Conservation (phyloP, 2,329 filamentous ascomycete genomes). For the Monosporascus sp. region DNA sequence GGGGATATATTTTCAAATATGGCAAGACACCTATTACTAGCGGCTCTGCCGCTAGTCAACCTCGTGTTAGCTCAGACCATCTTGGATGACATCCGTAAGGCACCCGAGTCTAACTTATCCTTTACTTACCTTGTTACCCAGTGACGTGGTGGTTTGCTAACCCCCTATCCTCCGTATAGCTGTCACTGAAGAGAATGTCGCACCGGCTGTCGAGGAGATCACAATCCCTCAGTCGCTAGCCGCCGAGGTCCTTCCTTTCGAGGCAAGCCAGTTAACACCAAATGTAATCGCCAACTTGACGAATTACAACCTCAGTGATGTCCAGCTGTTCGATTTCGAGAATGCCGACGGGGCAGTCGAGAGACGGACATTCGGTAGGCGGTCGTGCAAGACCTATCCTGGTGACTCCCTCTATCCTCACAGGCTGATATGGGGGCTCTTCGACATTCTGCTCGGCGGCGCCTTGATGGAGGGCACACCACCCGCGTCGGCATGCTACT, state of each 20-base stretch:
- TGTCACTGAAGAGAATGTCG: slow-evolving; percentile 7
- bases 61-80: slow-evolving; percentile 13
- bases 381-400: slow-evolving; percentile 24
- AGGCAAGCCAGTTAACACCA: slow-evolving; percentile 13
- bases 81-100: slow-evolving; percentile 10
- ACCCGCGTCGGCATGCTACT: slow-evolving; percentile 28
- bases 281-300: slow-evolving; percentile 19
- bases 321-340: slow-evolving; percentile 20
- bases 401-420: slow-evolving; percentile 24
- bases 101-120: not conserved
- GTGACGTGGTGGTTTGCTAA: slow-evolving; percentile 6
- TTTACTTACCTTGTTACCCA: not conserved
- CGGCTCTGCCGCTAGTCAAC: slow-evolving; percentile 12
- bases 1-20: not conserved
- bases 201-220: slow-evolving; percentile 12
- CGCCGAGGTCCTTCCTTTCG: slow-evolving; percentile 10
- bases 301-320: slow-evolving; percentile 15
- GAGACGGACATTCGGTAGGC: slow-evolving; percentile 4
- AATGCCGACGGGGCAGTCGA: slow-evolving; percentile 3
- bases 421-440: slow-evolving; percentile 22
- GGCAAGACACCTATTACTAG: slow-evolving; percentile 7
- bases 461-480: slow-evolving; percentile 28
- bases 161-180: slow-evolving; percentile 4
- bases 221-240: slow-evolving; percentile 5
- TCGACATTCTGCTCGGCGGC: slow-evolving; percentile 23